Conservation (phyloP, 192 early-diverging fungal species). For the Umbelopsis isabellina region DNA sequence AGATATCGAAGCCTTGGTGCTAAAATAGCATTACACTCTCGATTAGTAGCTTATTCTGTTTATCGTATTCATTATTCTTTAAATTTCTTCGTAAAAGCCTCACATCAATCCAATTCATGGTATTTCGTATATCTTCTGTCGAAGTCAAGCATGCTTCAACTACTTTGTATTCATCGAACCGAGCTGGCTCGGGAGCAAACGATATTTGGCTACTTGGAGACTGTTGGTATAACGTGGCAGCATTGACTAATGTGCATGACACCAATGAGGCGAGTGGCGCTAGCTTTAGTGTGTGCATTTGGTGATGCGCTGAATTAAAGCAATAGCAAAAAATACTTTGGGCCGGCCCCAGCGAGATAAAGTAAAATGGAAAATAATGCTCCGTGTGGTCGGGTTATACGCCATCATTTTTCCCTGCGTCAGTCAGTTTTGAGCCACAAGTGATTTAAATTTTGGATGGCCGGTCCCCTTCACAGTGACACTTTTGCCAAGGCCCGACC, state of each 20-base stretch:
- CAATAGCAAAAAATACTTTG: too few relatives aligned
- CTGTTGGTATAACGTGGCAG: slow-evolving; percentile 4
- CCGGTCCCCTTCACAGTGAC: too few relatives aligned
- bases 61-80: too few relatives aligned
- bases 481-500: too few relatives aligned
- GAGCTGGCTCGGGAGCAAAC: neutral
- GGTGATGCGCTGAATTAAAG: too few relatives aligned
- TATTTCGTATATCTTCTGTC: neutral
- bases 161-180: neutral
- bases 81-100: neutral
- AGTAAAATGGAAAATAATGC: neutral
- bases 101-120: slow-evolving; percentile 1
- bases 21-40: neutral
- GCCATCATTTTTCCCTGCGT: neutral
- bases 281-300: neutral
- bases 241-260: neutral
- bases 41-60: too few relatives aligned
- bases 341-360: neutral
- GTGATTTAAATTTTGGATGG: too few relatives aligned
- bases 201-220: neutral
- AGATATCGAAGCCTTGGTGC: neutral
- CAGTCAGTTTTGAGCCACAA: too few relatives aligned
- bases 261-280: neutral
- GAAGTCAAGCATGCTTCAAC: neutral
- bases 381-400: neutral